Evolutionary conservation across 441 rosid genomes (phyloP).

Genomic region (Gossypium davidsonii): DNA sequence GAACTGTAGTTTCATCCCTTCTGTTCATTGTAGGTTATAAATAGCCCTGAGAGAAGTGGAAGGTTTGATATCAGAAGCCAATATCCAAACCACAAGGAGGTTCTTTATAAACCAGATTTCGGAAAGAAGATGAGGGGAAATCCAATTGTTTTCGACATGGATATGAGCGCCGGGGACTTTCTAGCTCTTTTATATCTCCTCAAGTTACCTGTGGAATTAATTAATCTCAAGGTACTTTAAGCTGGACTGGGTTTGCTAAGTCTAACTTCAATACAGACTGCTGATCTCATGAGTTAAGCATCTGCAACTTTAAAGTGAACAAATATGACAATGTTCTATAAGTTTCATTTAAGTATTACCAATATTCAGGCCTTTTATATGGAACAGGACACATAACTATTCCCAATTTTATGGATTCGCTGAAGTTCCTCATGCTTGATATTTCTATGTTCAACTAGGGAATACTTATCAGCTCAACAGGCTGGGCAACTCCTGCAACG

Average conservation of each 20-base stretch:
- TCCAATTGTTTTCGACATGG: constrained; percentile 83
- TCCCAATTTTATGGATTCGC: neutral
- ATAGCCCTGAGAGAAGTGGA: constrained; percentile 50
- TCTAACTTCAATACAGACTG: neutral
- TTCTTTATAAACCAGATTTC: constrained; percentile 43
- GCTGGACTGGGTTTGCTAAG: neutral
- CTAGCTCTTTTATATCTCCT: constrained; percentile 73
- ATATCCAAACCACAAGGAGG: constrained; percentile 58
- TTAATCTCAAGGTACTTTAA: constrained; percentile 56
- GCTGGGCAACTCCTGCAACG: constrained; percentile 94
- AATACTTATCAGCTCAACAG: constrained; percentile 68
- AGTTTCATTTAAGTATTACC: neutral
- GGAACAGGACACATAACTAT: neutral
- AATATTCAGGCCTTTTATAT: neutral
- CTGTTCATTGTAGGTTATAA: constrained; percentile 47
- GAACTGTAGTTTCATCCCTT: neutral
- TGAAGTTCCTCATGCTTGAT: neutral
- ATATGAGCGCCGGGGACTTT: constrained; percentile 93
- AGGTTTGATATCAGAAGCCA: constrained; percentile 65
- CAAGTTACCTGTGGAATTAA: constrained; percentile 62
- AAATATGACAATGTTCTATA: neutral
- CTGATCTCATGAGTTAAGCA: constrained; percentile 1
- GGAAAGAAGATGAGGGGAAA: constrained; percentile 45
- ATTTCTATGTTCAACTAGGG: constrained; percentile 41
- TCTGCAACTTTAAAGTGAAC: neutral